phyloP scores from a whole-genome alignment of 306 rosid genomes.

The Argentina anserina region DNA sequence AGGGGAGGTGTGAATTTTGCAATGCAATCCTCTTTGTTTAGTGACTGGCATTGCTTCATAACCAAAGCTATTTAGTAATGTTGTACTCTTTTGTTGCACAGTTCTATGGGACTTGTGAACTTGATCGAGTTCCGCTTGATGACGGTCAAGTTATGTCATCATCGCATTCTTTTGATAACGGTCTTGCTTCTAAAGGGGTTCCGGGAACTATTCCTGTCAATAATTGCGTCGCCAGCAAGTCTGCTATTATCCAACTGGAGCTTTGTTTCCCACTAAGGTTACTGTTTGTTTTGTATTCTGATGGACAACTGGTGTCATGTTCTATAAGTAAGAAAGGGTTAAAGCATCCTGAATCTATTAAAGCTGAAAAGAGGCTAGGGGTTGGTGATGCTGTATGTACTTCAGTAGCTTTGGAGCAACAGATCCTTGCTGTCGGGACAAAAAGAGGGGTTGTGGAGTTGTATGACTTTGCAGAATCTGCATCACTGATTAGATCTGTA shows the following conservation, averaged over 20 bases:
- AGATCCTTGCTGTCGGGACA: slow-evolving; percentile 94
- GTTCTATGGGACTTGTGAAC: slow-evolving; percentile 80
- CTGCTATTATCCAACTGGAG: slow-evolving; percentile 76
- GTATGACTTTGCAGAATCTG: slow-evolving; percentile 78
- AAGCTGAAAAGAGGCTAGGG: slow-evolving; percentile 67
- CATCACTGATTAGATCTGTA: slow-evolving; percentile 61
- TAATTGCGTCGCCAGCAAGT: slow-evolving; percentile 38
- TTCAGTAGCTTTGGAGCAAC: slow-evolving; percentile 79
- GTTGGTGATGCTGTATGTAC: slow-evolving; percentile 82
- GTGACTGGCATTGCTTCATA: slow-evolving; percentile 12
- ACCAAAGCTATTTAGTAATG: slow-evolving; percentile 14
- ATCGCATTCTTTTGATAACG: slow-evolving; percentile 57
- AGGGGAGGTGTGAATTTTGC: slow-evolving; percentile 59
- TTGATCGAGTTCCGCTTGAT: slow-evolving; percentile 48
- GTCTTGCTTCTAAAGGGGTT: slow-evolving; percentile 50
- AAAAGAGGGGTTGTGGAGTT: slow-evolving; percentile 83
- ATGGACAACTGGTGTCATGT: slow-evolving; percentile 77
- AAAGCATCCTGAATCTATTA: slow-evolving; percentile 74
- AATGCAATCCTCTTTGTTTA: slow-evolving; percentile 4
- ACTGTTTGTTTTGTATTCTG: slow-evolving; percentile 80
- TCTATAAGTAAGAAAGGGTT: slow-evolving; percentile 88
- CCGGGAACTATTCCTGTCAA: slow-evolving; percentile 39
- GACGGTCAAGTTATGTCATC: slow-evolving; percentile 39
- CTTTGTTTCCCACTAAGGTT: slow-evolving; percentile 68
- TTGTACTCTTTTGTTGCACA: slow-evolving; percentile 48